These are phyloP conservation scores for Biscutella auriculata DNA, from an alignment of 441 rosid genomes.

Conservation along the genomic window DNA sequence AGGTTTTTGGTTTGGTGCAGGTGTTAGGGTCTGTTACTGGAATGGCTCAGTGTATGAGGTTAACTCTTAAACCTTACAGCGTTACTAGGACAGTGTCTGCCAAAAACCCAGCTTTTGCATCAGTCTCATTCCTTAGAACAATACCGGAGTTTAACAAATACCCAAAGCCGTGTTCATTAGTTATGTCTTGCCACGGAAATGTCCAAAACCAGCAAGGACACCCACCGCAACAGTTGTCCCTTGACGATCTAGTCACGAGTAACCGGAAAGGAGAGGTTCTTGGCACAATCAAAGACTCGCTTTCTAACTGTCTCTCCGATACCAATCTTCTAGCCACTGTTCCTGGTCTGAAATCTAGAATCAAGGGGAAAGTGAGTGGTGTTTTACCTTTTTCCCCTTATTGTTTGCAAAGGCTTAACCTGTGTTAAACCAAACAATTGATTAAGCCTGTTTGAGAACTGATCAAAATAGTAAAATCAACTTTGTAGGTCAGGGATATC, in stretches of 20 bases:
- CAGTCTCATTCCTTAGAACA: constrained; percentile 23
- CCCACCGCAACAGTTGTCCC: constrained; percentile 26
- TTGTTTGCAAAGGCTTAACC: background rate
- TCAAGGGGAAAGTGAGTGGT: constrained; percentile 69
- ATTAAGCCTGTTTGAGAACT: background rate
- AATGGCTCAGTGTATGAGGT: constrained; percentile 35
- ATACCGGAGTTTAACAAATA: constrained; percentile 18
- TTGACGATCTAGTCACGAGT: constrained; percentile 38
- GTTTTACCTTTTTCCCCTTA: background rate
- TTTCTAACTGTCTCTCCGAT: constrained; percentile 64
- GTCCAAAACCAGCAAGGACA: constrained; percentile 20
- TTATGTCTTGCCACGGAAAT: constrained; percentile 29
- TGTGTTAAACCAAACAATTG: constrained; percentile 4
- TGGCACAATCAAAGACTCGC: constrained; percentile 34
- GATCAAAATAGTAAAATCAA: background rate
- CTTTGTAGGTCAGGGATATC: constrained; percentile 72
- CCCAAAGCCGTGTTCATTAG: constrained; percentile 26
- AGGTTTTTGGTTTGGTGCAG: constrained; percentile 3
- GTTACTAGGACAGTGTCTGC: constrained; percentile 1
- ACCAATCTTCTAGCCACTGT: constrained; percentile 65
- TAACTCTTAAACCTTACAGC: constrained; percentile 33
- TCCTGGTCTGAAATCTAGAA: constrained; percentile 67
- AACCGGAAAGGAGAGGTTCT: constrained; percentile 53
- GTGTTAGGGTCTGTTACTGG: background rate
- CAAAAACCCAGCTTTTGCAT: constrained; percentile 21